Base-by-base conservation (phyloP, 768 basidiomycete genomes). In the Boletellus emodensis region DNA sequence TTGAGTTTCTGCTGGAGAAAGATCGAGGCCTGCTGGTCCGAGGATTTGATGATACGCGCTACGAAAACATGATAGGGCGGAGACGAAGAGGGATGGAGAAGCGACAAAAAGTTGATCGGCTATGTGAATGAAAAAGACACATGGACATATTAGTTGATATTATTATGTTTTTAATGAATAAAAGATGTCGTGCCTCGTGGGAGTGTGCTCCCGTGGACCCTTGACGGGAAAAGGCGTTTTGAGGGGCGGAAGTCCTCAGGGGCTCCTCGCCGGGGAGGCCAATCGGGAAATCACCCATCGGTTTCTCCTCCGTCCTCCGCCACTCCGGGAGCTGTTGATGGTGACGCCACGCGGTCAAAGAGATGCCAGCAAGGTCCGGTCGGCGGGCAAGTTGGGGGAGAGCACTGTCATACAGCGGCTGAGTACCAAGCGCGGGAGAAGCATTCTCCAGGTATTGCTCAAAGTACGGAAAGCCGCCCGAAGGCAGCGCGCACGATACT, bases 1-100 rank as follows among this genome's bases (percentile, higher is more conserved):
- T 93, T 93, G 60, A 93, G 77, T 62, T 93, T 93, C 63, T 93
- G 90, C 62, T 92, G 90, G 36, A 93, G 74, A 61, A 93, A 93
- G 46, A 92, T 92, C 13, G 88, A 90, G 12, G 90, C 90, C 61
- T 93, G 90, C 62, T 93, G 90, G 61, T 93, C 90, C 5, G 90
- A 90, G 2, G 84, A 86, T 70, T 88, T 91, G 75, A 91, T 88
- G 57, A 93, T 92, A 22, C 90, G 84, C 15, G 82, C 73, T 12
- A 92, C 89, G 58, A 93, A 90, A 48, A 87, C 73, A 46, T 81
- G 80, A 61, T 93, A 93, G 2, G 89, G 89, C 13, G 90, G 90
- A 26, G 85, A 83, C 1, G 90, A 88, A 0, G 89, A 88, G 1
- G 90, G 90, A 59, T 91, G 89, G 44, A 93, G 76, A 44, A 92